phyloP scores from a whole-genome alignment of 2,329 filamentous ascomycete species.

The Madurella fahalii region DNA sequence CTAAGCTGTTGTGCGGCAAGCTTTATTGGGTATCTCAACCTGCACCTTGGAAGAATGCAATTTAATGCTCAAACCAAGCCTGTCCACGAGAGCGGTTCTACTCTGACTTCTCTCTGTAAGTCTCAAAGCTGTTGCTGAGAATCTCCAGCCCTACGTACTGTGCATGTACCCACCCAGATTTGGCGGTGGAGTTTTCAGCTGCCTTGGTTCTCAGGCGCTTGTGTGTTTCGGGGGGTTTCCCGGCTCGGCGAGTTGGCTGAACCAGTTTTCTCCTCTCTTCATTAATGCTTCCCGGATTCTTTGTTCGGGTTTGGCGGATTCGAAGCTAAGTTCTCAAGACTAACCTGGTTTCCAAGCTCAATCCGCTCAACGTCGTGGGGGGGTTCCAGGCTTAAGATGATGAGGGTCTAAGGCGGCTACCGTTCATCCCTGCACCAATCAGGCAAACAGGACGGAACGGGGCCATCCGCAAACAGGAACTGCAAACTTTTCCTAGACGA shows the following conservation, averaged over 20 bases:
- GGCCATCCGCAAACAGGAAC: background rate
- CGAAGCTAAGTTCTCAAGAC: too few relatives aligned
- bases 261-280: background rate
- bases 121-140: background rate
- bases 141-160: conserved; percentile 12
- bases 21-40: too few relatives aligned
- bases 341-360: too few relatives aligned
- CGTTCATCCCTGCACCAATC: background rate
- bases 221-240: conserved; percentile 10
- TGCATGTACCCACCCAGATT: conserved; percentile 4
- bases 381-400: background rate
- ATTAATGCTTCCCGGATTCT: background rate
- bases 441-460: background rate
- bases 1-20: too few relatives aligned
- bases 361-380: too few relatives aligned
- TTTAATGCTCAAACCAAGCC: too few relatives aligned
- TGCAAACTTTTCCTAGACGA: background rate
- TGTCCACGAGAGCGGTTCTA: too few relatives aligned
- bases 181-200: conserved; percentile 22
- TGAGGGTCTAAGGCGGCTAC: background rate
- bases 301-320: background rate
- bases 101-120: background rate
- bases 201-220: conserved; percentile 17
- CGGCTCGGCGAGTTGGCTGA: too few relatives aligned
- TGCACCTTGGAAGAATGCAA: too few relatives aligned